A percentile compares a stretch with the other conserved stretches of the same genome.
These are phyloP conservation scores for Lactifluus pinguis DNA, from an alignment of 768 basidiomycete species.

Conservation along the genomic window DNA sequence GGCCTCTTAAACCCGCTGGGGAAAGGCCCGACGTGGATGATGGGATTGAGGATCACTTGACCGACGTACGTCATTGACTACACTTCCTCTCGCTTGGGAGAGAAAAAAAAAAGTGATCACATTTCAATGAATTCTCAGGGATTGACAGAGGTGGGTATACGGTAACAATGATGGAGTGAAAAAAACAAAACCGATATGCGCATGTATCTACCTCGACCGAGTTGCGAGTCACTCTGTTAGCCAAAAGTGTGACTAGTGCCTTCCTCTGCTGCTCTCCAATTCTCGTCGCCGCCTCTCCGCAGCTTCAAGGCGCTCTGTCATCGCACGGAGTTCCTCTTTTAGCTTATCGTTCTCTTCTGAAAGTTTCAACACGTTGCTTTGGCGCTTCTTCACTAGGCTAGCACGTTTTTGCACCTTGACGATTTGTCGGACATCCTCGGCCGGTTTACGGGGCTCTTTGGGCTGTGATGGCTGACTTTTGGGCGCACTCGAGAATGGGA, in stretches of 20 bases:
- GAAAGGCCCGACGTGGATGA: neutral
- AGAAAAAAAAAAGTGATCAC: neutral
- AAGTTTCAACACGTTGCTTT: slow-evolving; percentile 68
- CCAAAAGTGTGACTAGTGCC: neutral
- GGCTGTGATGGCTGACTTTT: neutral
- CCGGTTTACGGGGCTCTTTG: neutral
- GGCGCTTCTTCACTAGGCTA: slow-evolving; percentile 45
- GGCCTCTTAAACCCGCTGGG: neutral
- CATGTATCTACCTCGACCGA: neutral
- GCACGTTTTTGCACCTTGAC: slow-evolving; percentile 27
- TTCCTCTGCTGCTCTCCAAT: slow-evolving; percentile 23
- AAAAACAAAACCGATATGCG: neutral
- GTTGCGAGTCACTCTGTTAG: neutral
- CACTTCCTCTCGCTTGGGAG: neutral
- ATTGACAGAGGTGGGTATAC: neutral
- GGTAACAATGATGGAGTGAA: neutral
- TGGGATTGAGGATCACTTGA: neutral
- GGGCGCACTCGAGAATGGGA: neutral
- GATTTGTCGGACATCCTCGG: neutral
- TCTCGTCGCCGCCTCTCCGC: slow-evolving; percentile 54
- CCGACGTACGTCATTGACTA: neutral
- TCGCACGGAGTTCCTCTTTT: slow-evolving; percentile 63
- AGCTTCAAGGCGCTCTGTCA: slow-evolving; percentile 66
- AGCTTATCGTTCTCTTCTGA: slow-evolving; percentile 74
- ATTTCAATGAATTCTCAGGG: neutral